Conservation (phyloP, 352 stramenopile genomes). For the Halophytophthora polymorphica region DNA sequence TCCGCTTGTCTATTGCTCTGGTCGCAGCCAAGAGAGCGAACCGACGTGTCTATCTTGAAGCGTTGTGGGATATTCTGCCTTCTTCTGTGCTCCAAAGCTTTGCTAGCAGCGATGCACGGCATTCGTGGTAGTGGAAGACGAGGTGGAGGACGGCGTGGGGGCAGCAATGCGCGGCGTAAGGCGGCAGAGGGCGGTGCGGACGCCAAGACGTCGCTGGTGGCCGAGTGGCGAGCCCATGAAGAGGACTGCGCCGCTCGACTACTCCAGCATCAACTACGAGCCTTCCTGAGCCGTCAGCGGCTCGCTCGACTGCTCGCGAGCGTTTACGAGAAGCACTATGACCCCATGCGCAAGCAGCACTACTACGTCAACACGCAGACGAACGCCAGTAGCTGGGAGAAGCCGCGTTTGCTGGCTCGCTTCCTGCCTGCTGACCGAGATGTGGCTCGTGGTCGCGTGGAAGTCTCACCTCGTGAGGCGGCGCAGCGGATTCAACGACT, state of each 20-base stretch:
- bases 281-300: constrained; percentile 37
- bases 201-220: constrained; percentile 37
- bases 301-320: constrained; percentile 34
- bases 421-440: constrained; percentile 32
- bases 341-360: constrained; percentile 54
- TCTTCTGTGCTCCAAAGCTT: constrained; percentile 2
- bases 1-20: no score
- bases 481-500: constrained; percentile 50
- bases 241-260: constrained; percentile 45
- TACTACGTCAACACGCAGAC: constrained; percentile 68
- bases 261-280: constrained; percentile 40
- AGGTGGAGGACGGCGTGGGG: constrained; percentile 22
- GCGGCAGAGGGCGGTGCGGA: constrained; percentile 15
- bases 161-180: constrained; percentile 19
- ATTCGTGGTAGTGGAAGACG: constrained; percentile 24
- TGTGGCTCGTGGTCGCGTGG: constrained; percentile 13
- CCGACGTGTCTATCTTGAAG: constrained; percentile 9
- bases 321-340: constrained; percentile 61
- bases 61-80: constrained; percentile 3
- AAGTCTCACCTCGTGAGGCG: constrained; percentile 32
- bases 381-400: constrained; percentile 62
- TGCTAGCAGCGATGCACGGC: background rate
- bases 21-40: no score
- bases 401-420: constrained; percentile 36
- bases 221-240: constrained; percentile 58